Base-by-base conservation (phyloP, 164 flowering plant genomes). In the Brasenia schreberi region DNA sequence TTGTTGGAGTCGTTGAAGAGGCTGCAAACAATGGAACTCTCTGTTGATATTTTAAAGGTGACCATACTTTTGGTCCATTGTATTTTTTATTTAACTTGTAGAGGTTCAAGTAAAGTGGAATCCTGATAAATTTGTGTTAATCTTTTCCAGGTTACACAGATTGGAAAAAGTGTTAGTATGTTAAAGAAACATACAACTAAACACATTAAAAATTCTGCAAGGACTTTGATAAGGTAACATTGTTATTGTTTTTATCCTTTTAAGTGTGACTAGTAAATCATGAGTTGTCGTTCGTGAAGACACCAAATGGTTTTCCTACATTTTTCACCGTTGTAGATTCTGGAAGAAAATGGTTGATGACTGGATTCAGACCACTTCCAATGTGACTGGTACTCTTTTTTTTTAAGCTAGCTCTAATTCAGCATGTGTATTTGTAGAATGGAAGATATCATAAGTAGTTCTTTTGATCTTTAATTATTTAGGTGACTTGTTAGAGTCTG, bases 331-430 rank as follows among this genome's bases (percentile, higher is more conserved):
- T 59, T 78, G 75, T 85, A 94, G 97, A 6, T 81, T 63, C 23
- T 94, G 98, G 98, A 89, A 84, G 76, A 74, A 67, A 19, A 68
- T 85, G 84, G 95, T 87, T 12, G 96, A 85, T 66, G 88, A 82
- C 67, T 89, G 89, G 91, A 80, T 86, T 43, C 73, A 64, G 68
- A 71, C 89, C 58, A 74, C 87, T 23, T 53, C 78, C 17, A 79
- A 77, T 43, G 63, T 84, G 59, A 68, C 80, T 71, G 87, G 87
- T 81, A 61, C 63, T 67, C 70, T 56, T 10, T 60, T 43, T n/a
- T 67, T 49, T 49, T 19, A 23, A 23, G 27, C 27, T 23, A 23
- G 27, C 2, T 23, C 27, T 23, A 23, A 23, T 23, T 23, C 4
- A 45, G 18, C 62, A 23, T 23, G 53, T 45, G 27, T 23, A 23